These are phyloP conservation scores for Creolimax fragrantissima DNA, from an alignment of 78 protist genomes.

Conservation along the genomic window DNA sequence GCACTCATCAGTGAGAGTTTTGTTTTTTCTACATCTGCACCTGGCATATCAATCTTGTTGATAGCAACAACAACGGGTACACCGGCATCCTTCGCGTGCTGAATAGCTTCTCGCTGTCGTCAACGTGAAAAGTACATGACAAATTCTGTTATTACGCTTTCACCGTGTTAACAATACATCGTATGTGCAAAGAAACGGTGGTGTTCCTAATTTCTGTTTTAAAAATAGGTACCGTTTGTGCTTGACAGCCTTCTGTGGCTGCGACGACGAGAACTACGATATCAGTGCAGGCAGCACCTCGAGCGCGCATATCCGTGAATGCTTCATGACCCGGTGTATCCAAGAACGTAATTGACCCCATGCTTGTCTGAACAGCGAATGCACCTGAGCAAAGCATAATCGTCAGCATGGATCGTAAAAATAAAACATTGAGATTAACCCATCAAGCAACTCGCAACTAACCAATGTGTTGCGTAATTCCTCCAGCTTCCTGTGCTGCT, in stretches of 20 bases:
- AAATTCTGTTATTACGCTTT: too few species aligned
- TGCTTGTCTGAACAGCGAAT: not conserved
- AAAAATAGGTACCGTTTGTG: slow-evolving; percentile 61
- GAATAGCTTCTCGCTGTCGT: slow-evolving; percentile 60
- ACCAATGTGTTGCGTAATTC: slow-evolving; percentile 88
- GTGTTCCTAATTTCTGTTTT: too few species aligned
- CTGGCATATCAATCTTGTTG: slow-evolving; percentile 72
- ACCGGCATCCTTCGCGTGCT: not conserved
- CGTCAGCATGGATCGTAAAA: too few species aligned
- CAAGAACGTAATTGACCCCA: slow-evolving; percentile 58
- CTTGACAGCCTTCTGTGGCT: slow-evolving; percentile 72
- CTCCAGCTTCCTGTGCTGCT: slow-evolving; percentile 83
- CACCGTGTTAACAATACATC: too few species aligned
- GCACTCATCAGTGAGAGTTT: slow-evolving; percentile 37
- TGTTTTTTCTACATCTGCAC: slow-evolving; percentile 9
- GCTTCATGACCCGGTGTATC: slow-evolving; percentile 94
- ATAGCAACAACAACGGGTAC: slow-evolving; percentile 75
- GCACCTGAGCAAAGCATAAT: too few species aligned
- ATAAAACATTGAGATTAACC: too few species aligned
- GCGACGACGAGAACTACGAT: slow-evolving; percentile 78
- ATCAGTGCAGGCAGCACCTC: slow-evolving; percentile 79
- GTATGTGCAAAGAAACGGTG: too few species aligned
- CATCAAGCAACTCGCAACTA: slow-evolving; percentile 18
- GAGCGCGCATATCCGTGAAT: slow-evolving; percentile 66
- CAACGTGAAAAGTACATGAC: too few species aligned